Conservation (phyloP, 2,329 filamentous ascomycete species). For the Coleophoma crateriformis region DNA sequence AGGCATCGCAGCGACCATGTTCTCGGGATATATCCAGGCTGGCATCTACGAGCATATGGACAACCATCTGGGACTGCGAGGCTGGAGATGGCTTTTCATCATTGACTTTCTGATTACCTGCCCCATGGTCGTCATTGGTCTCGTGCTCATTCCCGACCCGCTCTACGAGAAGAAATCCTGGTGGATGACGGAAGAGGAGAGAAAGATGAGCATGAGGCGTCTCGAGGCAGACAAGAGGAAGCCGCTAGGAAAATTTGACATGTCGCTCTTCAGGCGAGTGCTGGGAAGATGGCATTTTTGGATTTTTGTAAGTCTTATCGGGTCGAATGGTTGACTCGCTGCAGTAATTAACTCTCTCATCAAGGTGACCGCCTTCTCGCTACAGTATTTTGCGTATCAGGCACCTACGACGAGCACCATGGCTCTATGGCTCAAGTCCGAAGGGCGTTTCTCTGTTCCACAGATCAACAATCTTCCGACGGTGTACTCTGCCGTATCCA, state of each 20-base stretch:
- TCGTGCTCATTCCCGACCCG: not conserved
- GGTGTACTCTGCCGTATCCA: constrained; percentile 39
- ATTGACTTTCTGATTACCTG: constrained; percentile 46
- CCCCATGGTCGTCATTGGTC: constrained; percentile 32
- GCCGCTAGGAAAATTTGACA: not conserved
- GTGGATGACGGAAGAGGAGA: not conserved
- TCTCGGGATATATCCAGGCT: constrained; percentile 52
- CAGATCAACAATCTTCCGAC: constrained; percentile 33
- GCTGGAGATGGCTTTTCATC: constrained; percentile 43
- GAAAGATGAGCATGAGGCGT: not conserved
- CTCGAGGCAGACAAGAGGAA: not conserved
- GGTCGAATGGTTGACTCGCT: not conserved
- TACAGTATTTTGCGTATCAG: not conserved
- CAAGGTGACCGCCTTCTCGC: not conserved
- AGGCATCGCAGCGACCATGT: constrained; percentile 41
- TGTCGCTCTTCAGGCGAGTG: not conserved
- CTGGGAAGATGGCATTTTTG: not conserved
- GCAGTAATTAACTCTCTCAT: not conserved
- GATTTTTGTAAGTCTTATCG: not conserved
- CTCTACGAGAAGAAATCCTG: not conserved
- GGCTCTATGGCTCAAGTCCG: not conserved
- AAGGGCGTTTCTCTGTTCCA: not conserved
- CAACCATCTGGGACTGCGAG: not conserved
- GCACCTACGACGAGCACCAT: not conserved
- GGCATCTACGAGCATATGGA: constrained; percentile 13